Evolutionary conservation across 2,329 filamentous ascomycete genomes (phyloP).

Genomic region (Aspergillus viridinutans): DNA sequence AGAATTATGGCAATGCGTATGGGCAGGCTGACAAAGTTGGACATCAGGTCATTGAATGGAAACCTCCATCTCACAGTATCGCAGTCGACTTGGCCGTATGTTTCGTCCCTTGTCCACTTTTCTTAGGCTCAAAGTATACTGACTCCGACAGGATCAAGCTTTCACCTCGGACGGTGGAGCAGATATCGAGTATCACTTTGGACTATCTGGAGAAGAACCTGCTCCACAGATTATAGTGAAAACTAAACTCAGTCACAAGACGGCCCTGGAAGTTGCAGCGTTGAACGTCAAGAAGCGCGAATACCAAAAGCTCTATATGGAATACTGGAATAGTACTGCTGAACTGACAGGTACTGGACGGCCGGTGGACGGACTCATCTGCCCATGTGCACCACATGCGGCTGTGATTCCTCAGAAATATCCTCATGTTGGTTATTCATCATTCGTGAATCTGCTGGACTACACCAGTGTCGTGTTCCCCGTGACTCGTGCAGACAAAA

Average conservation of each 20-base stretch:
- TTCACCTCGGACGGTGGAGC: slow-evolving; percentile 46
- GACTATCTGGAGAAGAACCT: slow-evolving; percentile 53
- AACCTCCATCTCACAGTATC: slow-evolving; percentile 48
- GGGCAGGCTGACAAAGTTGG: neutral
- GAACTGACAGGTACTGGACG: slow-evolving; percentile 47
- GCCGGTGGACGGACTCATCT: slow-evolving; percentile 51
- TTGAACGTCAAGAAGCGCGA: slow-evolving; percentile 53
- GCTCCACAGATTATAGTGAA: slow-evolving; percentile 41
- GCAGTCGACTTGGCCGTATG: slow-evolving; percentile 40
- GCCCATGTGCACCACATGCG: slow-evolving; percentile 40
- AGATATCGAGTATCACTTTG: slow-evolving; percentile 49
- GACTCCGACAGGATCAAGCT: slow-evolving; percentile 16
- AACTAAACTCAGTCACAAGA: slow-evolving; percentile 31
- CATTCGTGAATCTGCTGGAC: slow-evolving; percentile 53
- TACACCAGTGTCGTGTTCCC: slow-evolving; percentile 54
- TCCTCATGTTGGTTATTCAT: slow-evolving; percentile 44
- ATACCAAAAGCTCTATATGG: slow-evolving; percentile 56
- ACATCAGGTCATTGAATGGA: slow-evolving; percentile 53
- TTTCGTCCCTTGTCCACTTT: slow-evolving; percentile 1
- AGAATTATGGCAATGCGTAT: neutral
- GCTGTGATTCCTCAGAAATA: slow-evolving; percentile 42
- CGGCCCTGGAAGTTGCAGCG: slow-evolving; percentile 41
- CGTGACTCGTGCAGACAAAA: slow-evolving; percentile 51
- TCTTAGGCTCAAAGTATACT: slow-evolving; percentile 1
- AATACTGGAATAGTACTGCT: slow-evolving; percentile 59